Evolutionary conservation across 2,329 filamentous ascomycete genomes (phyloP).

Genomic region (Alternaria hordeiaustralica): DNA sequence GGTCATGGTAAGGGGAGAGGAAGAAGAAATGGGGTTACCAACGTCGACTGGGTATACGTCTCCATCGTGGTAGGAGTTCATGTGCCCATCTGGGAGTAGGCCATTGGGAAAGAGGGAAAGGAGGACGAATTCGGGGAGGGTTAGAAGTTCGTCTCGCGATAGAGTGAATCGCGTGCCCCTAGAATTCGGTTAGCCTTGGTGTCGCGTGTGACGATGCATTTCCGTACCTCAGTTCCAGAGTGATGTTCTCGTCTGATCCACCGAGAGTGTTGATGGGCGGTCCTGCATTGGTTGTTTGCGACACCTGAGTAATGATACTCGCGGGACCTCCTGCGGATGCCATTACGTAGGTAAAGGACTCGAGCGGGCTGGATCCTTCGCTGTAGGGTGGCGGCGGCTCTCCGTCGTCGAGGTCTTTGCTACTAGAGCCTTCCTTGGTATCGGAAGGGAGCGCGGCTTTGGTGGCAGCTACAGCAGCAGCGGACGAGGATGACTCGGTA

Average conservation of each 20-base stretch:
- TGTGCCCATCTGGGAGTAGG: slow-evolving; percentile 94
- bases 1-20: slow-evolving; percentile 40
- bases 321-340: slow-evolving; percentile 94
- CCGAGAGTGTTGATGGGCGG: slow-evolving; percentile 88
- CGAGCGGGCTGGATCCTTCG: slow-evolving; percentile 90
- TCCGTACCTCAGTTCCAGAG: slow-evolving; percentile 86
- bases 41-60: slow-evolving; percentile 98
- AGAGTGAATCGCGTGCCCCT: slow-evolving; percentile 94
- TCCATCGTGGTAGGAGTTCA: slow-evolving; percentile 89
- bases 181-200: slow-evolving; percentile 24
- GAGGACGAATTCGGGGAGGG: slow-evolving; percentile 94
- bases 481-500: slow-evolving; percentile 56
- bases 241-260: slow-evolving; percentile 92
- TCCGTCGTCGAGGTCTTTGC: slow-evolving; percentile 77
- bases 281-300: slow-evolving; percentile 72
- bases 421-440: slow-evolving; percentile 74
- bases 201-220: background rate
- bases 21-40: slow-evolving; percentile 58
- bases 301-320: slow-evolving; percentile 99
- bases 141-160: slow-evolving; percentile 92
- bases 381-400: slow-evolving; percentile 96
- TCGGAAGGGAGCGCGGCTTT: slow-evolving; percentile 85
- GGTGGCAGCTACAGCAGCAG: slow-evolving; percentile 68
- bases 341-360: slow-evolving; percentile 96
- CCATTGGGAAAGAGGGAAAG: slow-evolving; percentile 98